Evolutionary conservation across 768 basidiomycete species (phyloP).

Genomic region (Omphalotus guepiniiformis): DNA sequence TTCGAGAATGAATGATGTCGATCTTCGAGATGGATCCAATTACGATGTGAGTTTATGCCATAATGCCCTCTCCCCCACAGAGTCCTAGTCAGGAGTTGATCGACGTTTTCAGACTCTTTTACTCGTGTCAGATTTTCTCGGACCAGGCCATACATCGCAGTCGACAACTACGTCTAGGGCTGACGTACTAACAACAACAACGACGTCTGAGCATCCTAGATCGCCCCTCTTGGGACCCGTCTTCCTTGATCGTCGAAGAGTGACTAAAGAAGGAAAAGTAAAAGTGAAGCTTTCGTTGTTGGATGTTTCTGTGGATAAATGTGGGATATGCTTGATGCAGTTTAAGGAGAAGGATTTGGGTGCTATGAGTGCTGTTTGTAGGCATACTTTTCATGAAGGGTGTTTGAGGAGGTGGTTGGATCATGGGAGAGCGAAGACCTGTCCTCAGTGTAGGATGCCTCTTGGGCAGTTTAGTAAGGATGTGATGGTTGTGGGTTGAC

Average conservation of each 20-base stretch:
- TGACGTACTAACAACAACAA: constrained; percentile 8
- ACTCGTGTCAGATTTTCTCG: constrained; percentile 58
- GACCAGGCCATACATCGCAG: constrained; percentile 36
- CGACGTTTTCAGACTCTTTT: constrained; percentile 46
- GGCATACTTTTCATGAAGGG: constrained; percentile 40
- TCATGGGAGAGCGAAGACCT: constrained; percentile 14
- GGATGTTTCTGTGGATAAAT: constrained; percentile 61
- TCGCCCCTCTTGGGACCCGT: constrained; percentile 37
- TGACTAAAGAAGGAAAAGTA: constrained; percentile 58
- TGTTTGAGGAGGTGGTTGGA: constrained; percentile 17
- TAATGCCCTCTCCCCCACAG: constrained; percentile 13
- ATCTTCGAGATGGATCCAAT: background rate
- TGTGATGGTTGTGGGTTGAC: too few species aligned
- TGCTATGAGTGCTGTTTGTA: constrained; percentile 51
- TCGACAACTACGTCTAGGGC: constrained; percentile 14
- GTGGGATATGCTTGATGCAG: constrained; percentile 69
- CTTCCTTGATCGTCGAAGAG: constrained; percentile 55
- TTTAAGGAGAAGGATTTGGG: constrained; percentile 58
- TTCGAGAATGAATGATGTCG: background rate
- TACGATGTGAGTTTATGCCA: constrained; percentile 13
- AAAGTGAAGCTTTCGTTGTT: constrained; percentile 68
- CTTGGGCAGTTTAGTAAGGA: constrained; percentile 1
- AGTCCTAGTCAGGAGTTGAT: constrained; percentile 4
- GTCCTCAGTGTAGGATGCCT: constrained; percentile 17
- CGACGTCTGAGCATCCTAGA: constrained; percentile 9